Conservation (phyloP, 164 flowering plant species). For the Sextonia rubra region DNA sequence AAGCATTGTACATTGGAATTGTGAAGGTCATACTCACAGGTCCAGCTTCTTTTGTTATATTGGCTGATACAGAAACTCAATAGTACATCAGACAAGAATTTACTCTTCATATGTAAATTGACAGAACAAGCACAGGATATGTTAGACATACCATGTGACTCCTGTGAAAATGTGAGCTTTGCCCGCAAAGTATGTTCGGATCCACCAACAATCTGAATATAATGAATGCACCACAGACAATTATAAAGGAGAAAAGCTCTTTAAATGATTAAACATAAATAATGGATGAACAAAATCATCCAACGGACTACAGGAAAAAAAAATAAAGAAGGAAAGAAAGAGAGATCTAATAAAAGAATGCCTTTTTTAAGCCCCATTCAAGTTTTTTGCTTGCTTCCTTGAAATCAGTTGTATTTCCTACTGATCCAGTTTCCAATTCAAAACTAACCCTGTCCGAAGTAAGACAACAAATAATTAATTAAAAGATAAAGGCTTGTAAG, state of each 20-base stretch:
- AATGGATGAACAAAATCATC: not conserved
- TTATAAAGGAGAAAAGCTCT: not conserved
- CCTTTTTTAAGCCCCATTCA: conserved; percentile 95
- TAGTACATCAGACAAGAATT: not conserved
- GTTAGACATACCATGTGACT: conserved; percentile 60
- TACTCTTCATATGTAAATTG: not conserved
- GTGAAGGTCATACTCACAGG: conserved; percentile 92
- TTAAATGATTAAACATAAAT: not conserved
- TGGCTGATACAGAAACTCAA: conserved; percentile 39
- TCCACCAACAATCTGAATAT: conserved; percentile 87
- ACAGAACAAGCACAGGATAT: not conserved
- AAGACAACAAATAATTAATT: not conserved
- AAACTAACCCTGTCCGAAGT: conserved; percentile 63
- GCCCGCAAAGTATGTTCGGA: conserved; percentile 86
- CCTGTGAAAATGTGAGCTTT: conserved; percentile 86
- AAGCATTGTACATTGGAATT: conserved; percentile 86
- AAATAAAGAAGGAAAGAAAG: not conserved
- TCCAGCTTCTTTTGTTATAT: conserved; percentile 80
- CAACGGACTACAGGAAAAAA: not conserved
- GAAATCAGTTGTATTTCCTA: conserved; percentile 87
- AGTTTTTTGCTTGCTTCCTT: conserved; percentile 80
- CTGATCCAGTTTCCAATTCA: conserved; percentile 87
- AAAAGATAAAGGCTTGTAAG: not conserved
- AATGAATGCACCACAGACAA: not conserved
- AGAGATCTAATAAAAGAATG: conserved; percentile 11